Conservation (phyloP, 2,329 filamentous ascomycete genomes). For the Diaporthe sp. region DNA sequence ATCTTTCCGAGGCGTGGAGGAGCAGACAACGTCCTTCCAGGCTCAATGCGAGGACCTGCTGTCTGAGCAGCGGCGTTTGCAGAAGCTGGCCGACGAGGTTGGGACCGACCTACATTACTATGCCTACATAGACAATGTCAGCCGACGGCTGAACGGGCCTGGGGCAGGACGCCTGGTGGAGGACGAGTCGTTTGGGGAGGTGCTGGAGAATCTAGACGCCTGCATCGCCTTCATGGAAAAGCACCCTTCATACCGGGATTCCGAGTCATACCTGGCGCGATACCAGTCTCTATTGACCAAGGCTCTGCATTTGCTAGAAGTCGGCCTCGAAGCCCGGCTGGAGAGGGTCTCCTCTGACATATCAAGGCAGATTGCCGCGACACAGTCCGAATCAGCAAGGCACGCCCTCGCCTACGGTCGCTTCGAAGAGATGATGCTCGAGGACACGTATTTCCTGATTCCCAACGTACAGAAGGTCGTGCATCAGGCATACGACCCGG, state of each 20-base stretch:
- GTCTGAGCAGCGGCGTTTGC: slow-evolving; percentile 81
- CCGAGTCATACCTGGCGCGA: slow-evolving; percentile 86
- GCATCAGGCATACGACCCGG: slow-evolving; percentile 61
- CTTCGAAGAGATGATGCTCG: slow-evolving; percentile 64
- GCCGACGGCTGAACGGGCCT: slow-evolving; percentile 89
- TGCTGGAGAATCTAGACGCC: slow-evolving; percentile 86
- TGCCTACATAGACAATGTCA: slow-evolving; percentile 90
- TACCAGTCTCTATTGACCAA: slow-evolving; percentile 84
- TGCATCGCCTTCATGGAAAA: slow-evolving; percentile 93
- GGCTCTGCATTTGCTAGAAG: slow-evolving; percentile 70
- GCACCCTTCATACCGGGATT: slow-evolving; percentile 86
- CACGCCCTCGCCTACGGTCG: slow-evolving; percentile 70
- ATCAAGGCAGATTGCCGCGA: slow-evolving; percentile 62
- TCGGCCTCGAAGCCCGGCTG: slow-evolving; percentile 63
- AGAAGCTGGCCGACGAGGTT: slow-evolving; percentile 83
- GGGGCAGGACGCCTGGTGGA: slow-evolving; percentile 89
- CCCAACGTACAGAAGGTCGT: slow-evolving; percentile 66
- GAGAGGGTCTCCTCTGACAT: slow-evolving; percentile 66
- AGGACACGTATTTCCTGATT: slow-evolving; percentile 65
- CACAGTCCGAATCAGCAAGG: slow-evolving; percentile 68
- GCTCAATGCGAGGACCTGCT: slow-evolving; percentile 91
- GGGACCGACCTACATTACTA: slow-evolving; percentile 95
- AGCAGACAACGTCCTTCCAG: slow-evolving; percentile 93
- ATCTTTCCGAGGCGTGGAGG: slow-evolving; percentile 88
- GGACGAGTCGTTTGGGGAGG: slow-evolving; percentile 85